These are phyloP conservation scores for Hyphopichia burtonii DNA, from an alignment of 1,139 yeast species.

Conservation along the genomic window DNA sequence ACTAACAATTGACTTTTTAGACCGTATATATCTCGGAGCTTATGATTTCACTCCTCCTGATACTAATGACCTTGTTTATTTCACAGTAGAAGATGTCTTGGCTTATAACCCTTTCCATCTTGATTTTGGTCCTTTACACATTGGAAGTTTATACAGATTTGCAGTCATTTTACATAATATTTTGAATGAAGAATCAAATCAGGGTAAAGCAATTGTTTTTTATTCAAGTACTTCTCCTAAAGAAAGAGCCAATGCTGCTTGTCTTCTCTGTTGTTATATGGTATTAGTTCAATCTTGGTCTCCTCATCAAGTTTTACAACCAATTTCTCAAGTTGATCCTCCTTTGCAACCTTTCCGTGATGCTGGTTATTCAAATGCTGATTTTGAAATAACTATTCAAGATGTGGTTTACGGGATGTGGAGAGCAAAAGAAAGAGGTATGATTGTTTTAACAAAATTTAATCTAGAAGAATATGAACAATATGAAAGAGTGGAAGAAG, in stretches of 20 bases:
- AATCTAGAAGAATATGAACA: conserved; percentile 91
- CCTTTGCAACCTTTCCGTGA: conserved; percentile 95
- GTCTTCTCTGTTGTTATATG: conserved; percentile 92
- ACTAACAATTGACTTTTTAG: conserved; percentile 34
- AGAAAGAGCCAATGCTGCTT: conserved; percentile 90
- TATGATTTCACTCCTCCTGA: conserved; percentile 78
- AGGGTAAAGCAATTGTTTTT: conserved; percentile 86
- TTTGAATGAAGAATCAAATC: conserved; percentile 78
- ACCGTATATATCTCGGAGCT: conserved; percentile 88
- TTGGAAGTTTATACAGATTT: conserved; percentile 89
- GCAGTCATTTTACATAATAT: conserved; percentile 93
- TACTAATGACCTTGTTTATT: conserved; percentile 73
- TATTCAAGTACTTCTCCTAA: conserved; percentile 81
- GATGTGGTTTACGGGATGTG: conserved; percentile 95
- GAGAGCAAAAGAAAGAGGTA: conserved; percentile 95
- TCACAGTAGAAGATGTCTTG: conserved; percentile 88
- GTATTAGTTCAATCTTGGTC: conserved; percentile 95
- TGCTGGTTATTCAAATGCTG: conserved; percentile 96
- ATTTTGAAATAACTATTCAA: conserved; percentile 88
- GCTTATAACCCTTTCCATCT: conserved; percentile 92
- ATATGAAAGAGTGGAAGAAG: conserved; percentile 94
- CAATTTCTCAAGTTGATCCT: conserved; percentile 87
- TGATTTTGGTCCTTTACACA: conserved; percentile 94
- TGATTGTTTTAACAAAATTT: conserved; percentile 84
- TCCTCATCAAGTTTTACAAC: conserved; percentile 95